Evolutionary conservation across 148 eudicot genomes (phyloP), one percentile per base, ranked within the genome.

Genomic region (Linanthus parryae): DNA sequence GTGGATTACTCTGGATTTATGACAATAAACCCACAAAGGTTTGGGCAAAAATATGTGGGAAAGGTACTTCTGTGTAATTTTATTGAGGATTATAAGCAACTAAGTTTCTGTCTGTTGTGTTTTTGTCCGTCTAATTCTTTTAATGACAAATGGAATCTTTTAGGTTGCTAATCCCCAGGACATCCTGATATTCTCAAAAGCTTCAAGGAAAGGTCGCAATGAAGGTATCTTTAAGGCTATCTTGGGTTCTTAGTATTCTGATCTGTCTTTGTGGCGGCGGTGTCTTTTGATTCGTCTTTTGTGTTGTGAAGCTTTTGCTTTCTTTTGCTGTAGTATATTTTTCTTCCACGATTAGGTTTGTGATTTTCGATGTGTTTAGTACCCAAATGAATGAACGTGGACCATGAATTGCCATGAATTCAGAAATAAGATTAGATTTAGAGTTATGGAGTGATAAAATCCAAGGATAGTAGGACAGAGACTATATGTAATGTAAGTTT

Each of bases 91-190:
- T 25, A 16, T 12, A 51, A 38, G 22, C 38, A 31, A 17, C 10
- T 0, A 1, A 5, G 25, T 15, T 19, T 25, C 12, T 5, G 20
- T 25, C 40, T n/a, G n/a, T n/a, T n/a, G n/a, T n/a, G n/a, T n/a
- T n/a, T n/a, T n/a, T n/a, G n/a, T n/a, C n/a, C n/a, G n/a, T n/a
- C n/a, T n/a, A n/a, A n/a, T n/a, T n/a, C n/a, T n/a, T n/a, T n/a
- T n/a, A n/a, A n/a, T n/a, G n/a, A n/a, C n/a, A n/a, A n/a, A n/a
- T n/a, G n/a, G n/a, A n/a, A n/a, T n/a, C n/a, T n/a, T 63, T 36
- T 54, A 92, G 99, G 96, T 92, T 58, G 99, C 99, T 56, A 92
- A 92, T 75, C 99, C 99, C 58, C 99, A 92, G 75, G 96, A 92
- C 62, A 92, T 92, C 59, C 78, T 92, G 52, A 92, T 88, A 71